These are phyloP conservation scores for Endoconidiophora laricicola DNA, from an alignment of 2,329 filamentous ascomycete genomes.

Conservation along the genomic window DNA sequence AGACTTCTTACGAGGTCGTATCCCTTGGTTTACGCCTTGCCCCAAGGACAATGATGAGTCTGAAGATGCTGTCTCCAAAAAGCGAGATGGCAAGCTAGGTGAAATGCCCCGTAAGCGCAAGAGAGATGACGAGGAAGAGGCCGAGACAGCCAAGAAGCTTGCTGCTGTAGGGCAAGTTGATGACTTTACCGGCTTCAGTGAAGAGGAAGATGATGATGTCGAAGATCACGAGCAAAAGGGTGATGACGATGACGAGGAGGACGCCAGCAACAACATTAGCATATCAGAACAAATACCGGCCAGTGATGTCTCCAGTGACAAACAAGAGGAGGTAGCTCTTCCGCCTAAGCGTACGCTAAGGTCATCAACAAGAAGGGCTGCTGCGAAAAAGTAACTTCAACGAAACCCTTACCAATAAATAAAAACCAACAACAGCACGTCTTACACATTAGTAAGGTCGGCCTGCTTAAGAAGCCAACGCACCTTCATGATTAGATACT, in stretches of 20 bases:
- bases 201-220: constrained; percentile 21
- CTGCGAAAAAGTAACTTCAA: constrained; percentile 2
- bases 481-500: no score
- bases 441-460: background rate
- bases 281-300: constrained; percentile 1
- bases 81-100: constrained; percentile 61
- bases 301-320: constrained; percentile 2
- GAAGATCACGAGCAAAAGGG: constrained; percentile 18
- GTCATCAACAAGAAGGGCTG: constrained; percentile 3
- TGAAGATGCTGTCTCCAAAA: constrained; percentile 37
- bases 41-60: constrained; percentile 40
- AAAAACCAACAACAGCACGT: background rate
- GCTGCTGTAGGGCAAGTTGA: constrained; percentile 19
- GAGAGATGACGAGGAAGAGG: constrained; percentile 33
- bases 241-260: constrained; percentile 13
- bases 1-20: constrained; percentile 86
- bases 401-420: background rate
- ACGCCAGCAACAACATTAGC: background rate
- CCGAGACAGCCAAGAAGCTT: constrained; percentile 21
- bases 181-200: constrained; percentile 33
- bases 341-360: constrained; percentile 6
- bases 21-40: constrained; percentile 78
- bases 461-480: background rate
- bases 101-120: constrained; percentile 78
- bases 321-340: constrained; percentile 2